Percentiles rank a stretch among this genome's conserved stretches.
Evolutionary conservation across 441 rosid species (phyloP).

Genomic region (Macaranga tanarius): DNA sequence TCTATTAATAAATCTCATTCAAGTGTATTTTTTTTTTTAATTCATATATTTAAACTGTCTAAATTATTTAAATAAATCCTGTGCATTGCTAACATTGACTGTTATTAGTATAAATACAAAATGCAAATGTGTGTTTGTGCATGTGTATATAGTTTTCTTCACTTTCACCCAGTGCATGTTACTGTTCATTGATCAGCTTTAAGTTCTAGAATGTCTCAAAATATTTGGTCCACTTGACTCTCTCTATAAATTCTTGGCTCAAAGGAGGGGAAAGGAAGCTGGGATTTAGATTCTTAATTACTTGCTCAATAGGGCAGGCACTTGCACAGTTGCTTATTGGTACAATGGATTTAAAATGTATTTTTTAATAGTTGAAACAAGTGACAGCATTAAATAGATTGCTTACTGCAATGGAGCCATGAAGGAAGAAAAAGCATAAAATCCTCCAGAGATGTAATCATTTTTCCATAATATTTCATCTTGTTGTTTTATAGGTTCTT

Average conservation of each 20-base stretch:
- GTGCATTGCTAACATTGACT: too few species aligned
- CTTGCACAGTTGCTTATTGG: neutral
- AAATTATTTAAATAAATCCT: too few species aligned
- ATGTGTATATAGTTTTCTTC: too few species aligned
- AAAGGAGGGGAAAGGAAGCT: neutral
- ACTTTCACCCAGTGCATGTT: neutral
- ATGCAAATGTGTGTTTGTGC: too few species aligned
- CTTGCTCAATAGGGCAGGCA: neutral
- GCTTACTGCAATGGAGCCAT: too few species aligned
- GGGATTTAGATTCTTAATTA: neutral
- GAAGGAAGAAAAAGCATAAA: too few species aligned
- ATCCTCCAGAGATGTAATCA: too few species aligned
- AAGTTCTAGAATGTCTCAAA: neutral
- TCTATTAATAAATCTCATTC: too few species aligned
- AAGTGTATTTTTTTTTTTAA: too few species aligned
- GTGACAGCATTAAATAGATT: neutral
- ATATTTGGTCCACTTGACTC: neutral
- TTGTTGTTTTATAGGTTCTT: neutral
- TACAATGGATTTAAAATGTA: neutral
- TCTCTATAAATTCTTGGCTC: neutral
- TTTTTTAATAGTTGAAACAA: neutral
- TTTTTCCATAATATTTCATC: neutral
- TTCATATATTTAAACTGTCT: too few species aligned
- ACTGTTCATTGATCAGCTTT: neutral
- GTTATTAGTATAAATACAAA: too few species aligned